Evolutionary conservation across 352 stramenopile species (phyloP).

Genomic region (Globisporangium nodosum): DNA sequence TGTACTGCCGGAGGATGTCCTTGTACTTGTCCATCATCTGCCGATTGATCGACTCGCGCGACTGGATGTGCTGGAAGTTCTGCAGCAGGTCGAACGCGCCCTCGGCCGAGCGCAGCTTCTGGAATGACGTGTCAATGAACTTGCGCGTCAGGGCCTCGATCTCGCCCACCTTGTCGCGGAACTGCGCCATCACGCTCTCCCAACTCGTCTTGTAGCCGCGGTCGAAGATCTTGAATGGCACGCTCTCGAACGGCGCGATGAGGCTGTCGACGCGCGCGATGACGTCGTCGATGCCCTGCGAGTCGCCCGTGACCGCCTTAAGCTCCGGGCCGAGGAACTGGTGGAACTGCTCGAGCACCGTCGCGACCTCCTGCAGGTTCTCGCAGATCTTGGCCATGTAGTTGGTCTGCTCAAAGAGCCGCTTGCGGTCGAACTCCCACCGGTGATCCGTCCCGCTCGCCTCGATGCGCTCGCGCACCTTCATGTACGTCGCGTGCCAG

Average conservation of each 20-base stretch:
- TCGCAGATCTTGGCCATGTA: conserved; percentile 96
- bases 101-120: conserved; percentile 93
- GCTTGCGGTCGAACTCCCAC: conserved; percentile 95
- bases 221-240: conserved; percentile 94
- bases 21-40: conserved; percentile 97
- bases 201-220: conserved; percentile 92
- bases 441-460: conserved; percentile 91
- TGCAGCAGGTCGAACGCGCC: conserved; percentile 95
- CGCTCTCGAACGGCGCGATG: conserved; percentile 83
- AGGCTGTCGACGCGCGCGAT: conserved; percentile 84
- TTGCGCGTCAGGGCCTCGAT: conserved; percentile 94
- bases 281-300: conserved; percentile 92
- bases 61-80: conserved; percentile 96
- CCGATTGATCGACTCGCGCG: conserved; percentile 94
- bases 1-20: conserved; percentile 95
- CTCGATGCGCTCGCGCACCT: conserved; percentile 92
- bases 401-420: conserved; percentile 94
- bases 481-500: conserved; percentile 95
- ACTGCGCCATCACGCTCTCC: conserved; percentile 93
- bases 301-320: conserved; percentile 94
- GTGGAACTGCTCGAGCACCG: conserved; percentile 93
- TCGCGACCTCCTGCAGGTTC: conserved; percentile 91
- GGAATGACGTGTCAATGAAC: conserved; percentile 95
- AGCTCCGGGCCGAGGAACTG: conserved; percentile 95
- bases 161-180: conserved; percentile 90